These are phyloP conservation scores for Dactylella cylindrospora DNA, from an alignment of 2,329 filamentous ascomycete species.

Conservation along the genomic window DNA sequence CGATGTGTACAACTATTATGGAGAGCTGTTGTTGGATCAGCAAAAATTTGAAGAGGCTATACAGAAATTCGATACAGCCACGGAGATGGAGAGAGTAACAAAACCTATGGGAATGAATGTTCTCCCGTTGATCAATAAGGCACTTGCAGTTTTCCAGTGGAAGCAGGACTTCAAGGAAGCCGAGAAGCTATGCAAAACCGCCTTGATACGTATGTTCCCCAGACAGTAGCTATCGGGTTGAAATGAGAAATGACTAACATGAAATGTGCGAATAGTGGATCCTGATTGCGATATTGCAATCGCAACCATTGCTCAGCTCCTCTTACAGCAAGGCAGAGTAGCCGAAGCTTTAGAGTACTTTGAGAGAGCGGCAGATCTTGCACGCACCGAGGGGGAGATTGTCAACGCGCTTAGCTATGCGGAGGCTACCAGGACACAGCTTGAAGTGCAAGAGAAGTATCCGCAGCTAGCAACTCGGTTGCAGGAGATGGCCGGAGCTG, in stretches of 20 bases:
- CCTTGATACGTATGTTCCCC: slow-evolving; percentile 77
- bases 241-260: slow-evolving; percentile 26
- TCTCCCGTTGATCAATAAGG: slow-evolving; percentile 96
- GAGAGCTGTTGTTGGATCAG: slow-evolving; percentile 93
- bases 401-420: slow-evolving; percentile 96
- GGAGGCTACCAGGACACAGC: slow-evolving; percentile 91
- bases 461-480: slow-evolving; percentile 75
- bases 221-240: too few species aligned
- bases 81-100: slow-evolving; percentile 94
- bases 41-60: slow-evolving; percentile 93
- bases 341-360: slow-evolving; percentile 94
- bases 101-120: slow-evolving; percentile 98
- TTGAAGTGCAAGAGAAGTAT: slow-evolving; percentile 84
- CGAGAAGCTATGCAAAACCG: slow-evolving; percentile 95
- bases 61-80: slow-evolving; percentile 97
- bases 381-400: slow-evolving; percentile 90
- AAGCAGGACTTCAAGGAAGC: slow-evolving; percentile 95
- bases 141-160: slow-evolving; percentile 94
- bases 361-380: slow-evolving; percentile 90
- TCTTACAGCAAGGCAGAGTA: slow-evolving; percentile 97
- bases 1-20: slow-evolving; percentile 99
- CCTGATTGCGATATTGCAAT: slow-evolving; percentile 98
- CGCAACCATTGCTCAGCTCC: slow-evolving; percentile 95
- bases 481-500: slow-evolving; percentile 60
- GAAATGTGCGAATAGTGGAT: slow-evolving; percentile 67